Percentiles rank a stretch among this genome's conserved stretches.
These are phyloP conservation scores for Hypomontagnella submonticulosa DNA, from an alignment of 495 filamentous ascomycete species.

Conservation along the genomic window DNA sequence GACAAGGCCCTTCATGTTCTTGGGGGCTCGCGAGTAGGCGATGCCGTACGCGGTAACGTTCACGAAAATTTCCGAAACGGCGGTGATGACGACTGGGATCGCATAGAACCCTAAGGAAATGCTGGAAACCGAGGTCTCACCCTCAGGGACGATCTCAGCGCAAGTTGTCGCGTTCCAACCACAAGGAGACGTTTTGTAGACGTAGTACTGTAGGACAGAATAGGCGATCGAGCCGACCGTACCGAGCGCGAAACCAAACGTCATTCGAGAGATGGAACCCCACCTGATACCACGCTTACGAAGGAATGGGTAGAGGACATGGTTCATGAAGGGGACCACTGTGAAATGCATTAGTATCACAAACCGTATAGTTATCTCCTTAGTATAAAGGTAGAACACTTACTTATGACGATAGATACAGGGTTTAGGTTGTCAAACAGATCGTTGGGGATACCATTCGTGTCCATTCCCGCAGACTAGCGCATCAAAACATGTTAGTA, in stretches of 20 bases:
- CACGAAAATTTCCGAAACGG: slow-evolving; percentile 73
- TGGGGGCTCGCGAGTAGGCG: slow-evolving; percentile 73
- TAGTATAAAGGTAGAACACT: neutral
- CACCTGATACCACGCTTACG: slow-evolving; percentile 70
- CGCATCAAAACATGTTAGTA: too few species aligned
- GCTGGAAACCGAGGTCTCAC: slow-evolving; percentile 56
- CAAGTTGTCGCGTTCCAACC: slow-evolving; percentile 57
- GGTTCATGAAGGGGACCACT: slow-evolving; percentile 76
- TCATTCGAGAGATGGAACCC: slow-evolving; percentile 77
- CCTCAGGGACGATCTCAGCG: slow-evolving; percentile 47
- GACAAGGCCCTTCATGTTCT: slow-evolving; percentile 65
- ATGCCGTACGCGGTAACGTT: slow-evolving; percentile 76
- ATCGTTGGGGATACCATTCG: slow-evolving; percentile 75
- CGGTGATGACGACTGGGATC: slow-evolving; percentile 61
- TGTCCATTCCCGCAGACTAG: slow-evolving; percentile 66
- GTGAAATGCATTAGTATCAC: slow-evolving; percentile 26
- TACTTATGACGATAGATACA: slow-evolving; percentile 72
- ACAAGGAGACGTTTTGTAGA: slow-evolving; percentile 69
- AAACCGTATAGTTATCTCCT: neutral
- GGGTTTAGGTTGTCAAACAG: slow-evolving; percentile 78
- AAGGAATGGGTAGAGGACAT: slow-evolving; percentile 73
- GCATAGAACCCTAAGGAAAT: slow-evolving; percentile 56
- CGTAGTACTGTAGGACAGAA: slow-evolving; percentile 76
- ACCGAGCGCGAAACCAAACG: slow-evolving; percentile 74
- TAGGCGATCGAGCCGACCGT: slow-evolving; percentile 69